Percentiles rank a stretch among this genome's conserved stretches.
These are phyloP conservation scores for Xylariaceae sp. DNA, from an alignment of 2,329 filamentous ascomycete genomes.

Conservation along the genomic window DNA sequence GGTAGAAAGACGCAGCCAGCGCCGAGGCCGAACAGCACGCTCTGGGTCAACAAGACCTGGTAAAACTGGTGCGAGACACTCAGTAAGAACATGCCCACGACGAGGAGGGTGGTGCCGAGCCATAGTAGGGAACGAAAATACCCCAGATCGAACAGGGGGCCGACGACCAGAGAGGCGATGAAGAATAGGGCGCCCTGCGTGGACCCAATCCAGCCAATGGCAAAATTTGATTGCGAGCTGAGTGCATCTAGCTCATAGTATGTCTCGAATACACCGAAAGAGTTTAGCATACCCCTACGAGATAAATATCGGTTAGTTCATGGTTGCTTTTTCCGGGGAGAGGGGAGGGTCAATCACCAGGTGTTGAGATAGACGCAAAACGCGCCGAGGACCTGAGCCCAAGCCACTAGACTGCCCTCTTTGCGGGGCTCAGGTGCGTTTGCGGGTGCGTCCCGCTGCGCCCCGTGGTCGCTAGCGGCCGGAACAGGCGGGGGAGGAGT, in stretches of 20 bases:
- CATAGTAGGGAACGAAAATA: conserved; percentile 26
- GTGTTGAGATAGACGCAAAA: conserved; percentile 33
- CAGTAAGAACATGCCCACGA: conserved; percentile 23
- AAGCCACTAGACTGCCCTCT: conserved; percentile 10
- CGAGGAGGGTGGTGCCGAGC: conserved; percentile 21
- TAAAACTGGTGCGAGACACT: conserved; percentile 23
- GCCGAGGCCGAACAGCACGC: conserved; percentile 25
- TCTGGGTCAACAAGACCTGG: conserved; percentile 29
- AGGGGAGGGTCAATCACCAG: conserved; percentile 12
- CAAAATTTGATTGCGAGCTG: conserved; percentile 17
- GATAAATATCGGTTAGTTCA: background rate
- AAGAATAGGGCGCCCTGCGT: conserved; percentile 31
- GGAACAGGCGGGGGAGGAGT: background rate
- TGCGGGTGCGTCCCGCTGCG: no score
- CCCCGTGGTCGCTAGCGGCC: no score
- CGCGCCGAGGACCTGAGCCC: conserved; percentile 32
- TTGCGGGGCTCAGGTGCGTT: background rate
- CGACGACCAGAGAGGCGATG: conserved; percentile 21
- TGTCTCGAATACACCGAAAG: conserved; percentile 34
- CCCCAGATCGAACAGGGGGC: conserved; percentile 31
- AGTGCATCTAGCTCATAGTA: conserved; percentile 28
- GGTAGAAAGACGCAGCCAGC: conserved; percentile 30
- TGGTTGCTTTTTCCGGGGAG: background rate
- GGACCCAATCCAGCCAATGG: conserved; percentile 34
- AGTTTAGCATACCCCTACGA: conserved; percentile 30